Base-by-base conservation (phyloP, 2,329 filamentous ascomycete genomes). In the Penicillium sp. region DNA sequence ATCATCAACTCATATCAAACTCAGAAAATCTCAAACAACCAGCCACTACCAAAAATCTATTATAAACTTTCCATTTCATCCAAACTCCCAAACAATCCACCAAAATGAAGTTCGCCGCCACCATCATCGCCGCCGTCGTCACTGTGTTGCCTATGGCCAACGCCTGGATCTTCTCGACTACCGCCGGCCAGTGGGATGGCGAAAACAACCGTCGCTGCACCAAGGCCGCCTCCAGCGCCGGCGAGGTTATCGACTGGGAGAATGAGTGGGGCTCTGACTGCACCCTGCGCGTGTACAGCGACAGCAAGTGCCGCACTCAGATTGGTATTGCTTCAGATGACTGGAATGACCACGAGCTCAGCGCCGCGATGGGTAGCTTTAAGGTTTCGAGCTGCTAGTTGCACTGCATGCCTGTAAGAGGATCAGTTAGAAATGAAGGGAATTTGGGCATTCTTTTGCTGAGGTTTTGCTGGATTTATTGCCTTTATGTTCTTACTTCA, bases 91-190 rank as follows among this genome's bases (percentile, higher is more conserved):
- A 27, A 27, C 17, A 15, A 29, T n/a, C 18, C 5, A 23, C 15
- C 21, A 52, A 51, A 41, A 48, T 45, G 52, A 54, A 54, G 52
- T 51, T 54, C 39, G 34, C 52, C 15, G 27, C 52, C n/a, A 30
- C 36, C 39, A 40, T 37, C 9, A 33, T 54, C 33, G 47, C 47
- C 21, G 32, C 48, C 29, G 27, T 54, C 26, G 10, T 40, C 13
- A 34, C 52, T 21, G 29, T 51, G 4, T 48, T 51, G 3, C 52
- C 52, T 10, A 41, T 54, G 52, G 30, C 48, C 43, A 54, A 54
- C 18, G 52, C 52, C 30, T 54, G 52, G 52, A 54, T 54, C 43
- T 54, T 54, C 43, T 21, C 48, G 24, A 54, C 32, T 15, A 37
- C 41, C 34, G 40, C 17, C 27, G 43, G 43, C 12, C 52, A 54